Percentiles rank a stretch among this genome's conserved stretches.
These are phyloP conservation scores for Solanum appendiculatum DNA, from an alignment of 257 asterid genomes.

Conservation along the genomic window DNA sequence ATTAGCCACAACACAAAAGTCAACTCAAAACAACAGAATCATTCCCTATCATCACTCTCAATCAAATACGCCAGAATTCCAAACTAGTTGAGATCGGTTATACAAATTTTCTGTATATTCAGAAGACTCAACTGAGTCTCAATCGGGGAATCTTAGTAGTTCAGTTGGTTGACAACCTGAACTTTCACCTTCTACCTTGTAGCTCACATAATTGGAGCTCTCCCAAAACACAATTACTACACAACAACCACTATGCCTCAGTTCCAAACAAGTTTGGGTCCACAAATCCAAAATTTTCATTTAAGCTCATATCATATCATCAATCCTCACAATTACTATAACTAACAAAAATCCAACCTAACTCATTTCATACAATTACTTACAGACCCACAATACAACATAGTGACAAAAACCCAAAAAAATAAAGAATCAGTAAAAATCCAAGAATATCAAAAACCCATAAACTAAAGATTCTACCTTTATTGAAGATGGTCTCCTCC, in stretches of 20 bases:
- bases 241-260: background rate
- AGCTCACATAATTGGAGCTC: background rate
- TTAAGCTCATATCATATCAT: background rate
- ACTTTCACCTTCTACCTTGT: too few relatives aligned
- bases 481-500: background rate
- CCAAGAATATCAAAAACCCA: background rate
- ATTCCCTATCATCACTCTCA: background rate
- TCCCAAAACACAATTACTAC: background rate
- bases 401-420: background rate
- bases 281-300: background rate
- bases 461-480: background rate
- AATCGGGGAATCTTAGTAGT: background rate
- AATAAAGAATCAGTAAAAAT: background rate
- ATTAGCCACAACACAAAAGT: background rate
- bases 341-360: background rate
- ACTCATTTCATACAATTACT: background rate
- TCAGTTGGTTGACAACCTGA: background rate
- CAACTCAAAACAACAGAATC: conserved; percentile 7
- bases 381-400: background rate
- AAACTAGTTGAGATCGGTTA: background rate
- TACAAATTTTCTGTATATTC: background rate
- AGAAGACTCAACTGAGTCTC: background rate
- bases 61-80: background rate
- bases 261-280: background rate
- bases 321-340: background rate